Conservation (phyloP, 2,329 filamentous ascomycete species). For the Cytospora leucostoma region DNA sequence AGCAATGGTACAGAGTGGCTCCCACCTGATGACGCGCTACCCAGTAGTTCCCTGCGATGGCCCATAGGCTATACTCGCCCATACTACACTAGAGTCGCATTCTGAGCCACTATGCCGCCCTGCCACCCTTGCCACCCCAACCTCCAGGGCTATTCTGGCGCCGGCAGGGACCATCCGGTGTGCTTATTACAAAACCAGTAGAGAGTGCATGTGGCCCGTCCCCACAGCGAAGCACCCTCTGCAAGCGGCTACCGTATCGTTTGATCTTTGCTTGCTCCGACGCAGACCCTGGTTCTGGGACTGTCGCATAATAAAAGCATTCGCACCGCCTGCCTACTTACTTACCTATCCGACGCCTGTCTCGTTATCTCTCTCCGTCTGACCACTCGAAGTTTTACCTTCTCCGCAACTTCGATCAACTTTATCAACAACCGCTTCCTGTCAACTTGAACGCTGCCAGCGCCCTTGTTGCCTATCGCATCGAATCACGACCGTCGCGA, state of each 20-base stretch:
- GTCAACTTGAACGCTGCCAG: constrained; percentile 18
- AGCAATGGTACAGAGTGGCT: no score
- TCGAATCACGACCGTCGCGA: constrained; percentile 11
- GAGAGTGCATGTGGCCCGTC: constrained; percentile 3
- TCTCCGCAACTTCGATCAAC: constrained; percentile 17
- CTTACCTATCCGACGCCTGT: background rate
- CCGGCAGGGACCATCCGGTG: no score
- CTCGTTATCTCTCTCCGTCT: background rate
- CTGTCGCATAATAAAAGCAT: constrained; percentile 7
- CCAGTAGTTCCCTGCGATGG: no score
- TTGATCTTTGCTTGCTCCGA: constrained; percentile 1
- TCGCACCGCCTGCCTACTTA: background rate
- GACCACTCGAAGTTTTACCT: constrained; percentile 13
- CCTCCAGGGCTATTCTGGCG: no score
- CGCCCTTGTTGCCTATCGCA: constrained; percentile 12
- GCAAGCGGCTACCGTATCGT: constrained; percentile 12
- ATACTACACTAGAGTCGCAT: background rate
- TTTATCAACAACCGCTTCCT: no score
- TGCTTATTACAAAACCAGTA: no score
- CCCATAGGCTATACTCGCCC: no score
- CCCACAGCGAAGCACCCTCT: background rate
- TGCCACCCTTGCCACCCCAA: background rate
- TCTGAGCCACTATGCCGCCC: background rate
- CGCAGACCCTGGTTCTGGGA: constrained; percentile 11
- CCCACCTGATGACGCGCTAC: no score